Conservation (phyloP, 805 yeast species). For the Metschnikowia koreensis region DNA sequence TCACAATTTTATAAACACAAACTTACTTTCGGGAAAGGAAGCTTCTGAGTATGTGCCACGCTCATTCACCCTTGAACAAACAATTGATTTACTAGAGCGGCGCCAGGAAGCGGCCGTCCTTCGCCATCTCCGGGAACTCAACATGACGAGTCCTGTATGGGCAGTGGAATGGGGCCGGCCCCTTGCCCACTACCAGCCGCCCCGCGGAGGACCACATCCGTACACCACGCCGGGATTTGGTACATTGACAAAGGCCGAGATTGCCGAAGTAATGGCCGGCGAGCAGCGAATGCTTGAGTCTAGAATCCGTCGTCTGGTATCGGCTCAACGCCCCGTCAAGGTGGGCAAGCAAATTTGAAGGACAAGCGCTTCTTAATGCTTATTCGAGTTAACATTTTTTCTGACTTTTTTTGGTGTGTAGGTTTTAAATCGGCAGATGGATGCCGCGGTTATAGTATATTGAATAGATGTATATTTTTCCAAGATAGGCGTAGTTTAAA, state of each 20-base stretch:
- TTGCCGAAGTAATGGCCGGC: conserved; percentile 11
- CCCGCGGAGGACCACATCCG: not conserved
- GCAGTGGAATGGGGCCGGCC: not conserved
- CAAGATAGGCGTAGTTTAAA: no score
- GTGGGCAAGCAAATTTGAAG: not conserved
- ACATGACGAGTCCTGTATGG: conserved; percentile 48
- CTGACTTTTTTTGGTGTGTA: no score
- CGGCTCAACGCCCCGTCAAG: not conserved
- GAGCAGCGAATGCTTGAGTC: conserved; percentile 10
- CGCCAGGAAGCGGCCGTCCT: conserved; percentile 77
- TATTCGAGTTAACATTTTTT: not conserved
- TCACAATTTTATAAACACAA: not conserved
- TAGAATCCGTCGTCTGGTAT: conserved; percentile 8
- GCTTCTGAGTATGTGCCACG: not conserved
- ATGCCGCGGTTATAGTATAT: no score
- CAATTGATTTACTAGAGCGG: conserved; percentile 61
- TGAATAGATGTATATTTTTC: no score
- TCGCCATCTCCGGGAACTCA: conserved; percentile 61
- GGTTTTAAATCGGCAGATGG: no score
- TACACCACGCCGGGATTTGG: conserved; percentile 1
- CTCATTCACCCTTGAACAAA: conserved; percentile 34
- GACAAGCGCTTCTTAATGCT: not conserved
- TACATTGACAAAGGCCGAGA: conserved; percentile 3
- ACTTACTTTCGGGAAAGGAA: not conserved
- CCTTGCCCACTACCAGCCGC: not conserved